Evolutionary conservation across 164 flowering plant species (phyloP).

Genomic region (Houttuynia cordata): DNA sequence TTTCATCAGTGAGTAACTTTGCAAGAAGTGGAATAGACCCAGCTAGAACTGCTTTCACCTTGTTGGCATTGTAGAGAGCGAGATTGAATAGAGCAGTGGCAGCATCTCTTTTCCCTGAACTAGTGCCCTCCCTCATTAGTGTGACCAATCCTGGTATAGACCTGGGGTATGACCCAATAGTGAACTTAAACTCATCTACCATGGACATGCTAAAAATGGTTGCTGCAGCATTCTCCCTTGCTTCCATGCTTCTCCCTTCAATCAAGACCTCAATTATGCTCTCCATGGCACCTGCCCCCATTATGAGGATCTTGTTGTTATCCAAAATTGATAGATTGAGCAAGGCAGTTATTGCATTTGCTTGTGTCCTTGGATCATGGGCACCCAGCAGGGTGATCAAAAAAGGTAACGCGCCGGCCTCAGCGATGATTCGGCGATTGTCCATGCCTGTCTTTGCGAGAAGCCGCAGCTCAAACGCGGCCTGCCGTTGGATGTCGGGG

Average conservation of each 20-base stretch:
- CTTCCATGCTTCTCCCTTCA: slow-evolving; percentile 55
- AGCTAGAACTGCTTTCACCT: slow-evolving; percentile 26
- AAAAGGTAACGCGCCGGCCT: slow-evolving; percentile 76
- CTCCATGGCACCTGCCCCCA: slow-evolving; percentile 59
- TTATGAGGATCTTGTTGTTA: slow-evolving; percentile 45
- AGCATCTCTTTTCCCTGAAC: slow-evolving; percentile 66
- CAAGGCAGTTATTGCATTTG: slow-evolving; percentile 63
- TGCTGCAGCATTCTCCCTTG: slow-evolving; percentile 84
- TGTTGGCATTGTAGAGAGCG: slow-evolving; percentile 36
- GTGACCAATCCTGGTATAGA: slow-evolving; percentile 48
- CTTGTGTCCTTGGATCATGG: slow-evolving; percentile 46
- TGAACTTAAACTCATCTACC: slow-evolving; percentile 45
- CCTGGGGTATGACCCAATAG: slow-evolving; percentile 43
- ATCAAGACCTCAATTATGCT: slow-evolving; percentile 35
- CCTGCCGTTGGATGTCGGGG: slow-evolving; percentile 42
- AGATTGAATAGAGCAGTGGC: slow-evolving; percentile 61
- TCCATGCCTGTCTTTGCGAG: slow-evolving; percentile 67
- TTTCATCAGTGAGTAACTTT: slow-evolving; percentile 40
- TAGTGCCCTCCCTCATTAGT: slow-evolving; percentile 52
- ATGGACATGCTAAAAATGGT: slow-evolving; percentile 60
- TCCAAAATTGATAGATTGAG: slow-evolving; percentile 21
- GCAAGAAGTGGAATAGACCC: slow-evolving; percentile 59
- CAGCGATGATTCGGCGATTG: slow-evolving; percentile 54
- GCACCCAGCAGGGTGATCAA: slow-evolving; percentile 45
- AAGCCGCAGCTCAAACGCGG: slow-evolving; percentile 55